These are phyloP conservation scores for Aspergillus hortae DNA, from an alignment of 2,329 filamentous ascomycete species.

Conservation along the genomic window DNA sequence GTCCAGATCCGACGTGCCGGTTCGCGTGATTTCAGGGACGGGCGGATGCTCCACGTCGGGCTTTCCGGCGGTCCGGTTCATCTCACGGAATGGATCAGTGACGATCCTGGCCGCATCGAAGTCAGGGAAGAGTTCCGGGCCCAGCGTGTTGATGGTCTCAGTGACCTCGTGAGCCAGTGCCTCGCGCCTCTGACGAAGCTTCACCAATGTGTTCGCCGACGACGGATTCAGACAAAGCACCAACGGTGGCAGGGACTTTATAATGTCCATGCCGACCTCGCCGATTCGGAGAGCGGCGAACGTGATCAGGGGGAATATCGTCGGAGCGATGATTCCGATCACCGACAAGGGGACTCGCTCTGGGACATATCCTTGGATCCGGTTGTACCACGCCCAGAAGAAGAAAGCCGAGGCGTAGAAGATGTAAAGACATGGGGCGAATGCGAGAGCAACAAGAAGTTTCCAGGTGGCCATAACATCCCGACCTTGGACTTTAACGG, in stretches of 20 bases:
- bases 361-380: constrained; percentile 77
- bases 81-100: constrained; percentile 46
- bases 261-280: constrained; percentile 97
- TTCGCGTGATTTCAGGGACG: constrained; percentile 21
- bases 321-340: constrained; percentile 69
- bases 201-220: constrained; percentile 77
- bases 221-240: constrained; percentile 80
- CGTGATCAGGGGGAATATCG: constrained; percentile 81
- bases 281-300: constrained; percentile 92
- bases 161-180: constrained; percentile 79
- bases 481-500: constrained; percentile 81
- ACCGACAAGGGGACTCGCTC: constrained; percentile 75
- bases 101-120: constrained; percentile 76
- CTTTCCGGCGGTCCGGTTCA: constrained; percentile 14
- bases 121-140: constrained; percentile 95
- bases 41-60: constrained; percentile 13
- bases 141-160: constrained; percentile 88
- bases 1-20: constrained; percentile 18
- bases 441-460: constrained; percentile 77
- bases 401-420: constrained; percentile 73
- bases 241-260: constrained; percentile 88
- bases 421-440: constrained; percentile 77
- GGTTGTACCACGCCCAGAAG: constrained; percentile 74
- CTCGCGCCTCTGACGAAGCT: constrained; percentile 68
- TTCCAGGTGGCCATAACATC: constrained; percentile 97